Conservation (phyloP, 805 yeast species). For the Ogataea haglerorum region DNA sequence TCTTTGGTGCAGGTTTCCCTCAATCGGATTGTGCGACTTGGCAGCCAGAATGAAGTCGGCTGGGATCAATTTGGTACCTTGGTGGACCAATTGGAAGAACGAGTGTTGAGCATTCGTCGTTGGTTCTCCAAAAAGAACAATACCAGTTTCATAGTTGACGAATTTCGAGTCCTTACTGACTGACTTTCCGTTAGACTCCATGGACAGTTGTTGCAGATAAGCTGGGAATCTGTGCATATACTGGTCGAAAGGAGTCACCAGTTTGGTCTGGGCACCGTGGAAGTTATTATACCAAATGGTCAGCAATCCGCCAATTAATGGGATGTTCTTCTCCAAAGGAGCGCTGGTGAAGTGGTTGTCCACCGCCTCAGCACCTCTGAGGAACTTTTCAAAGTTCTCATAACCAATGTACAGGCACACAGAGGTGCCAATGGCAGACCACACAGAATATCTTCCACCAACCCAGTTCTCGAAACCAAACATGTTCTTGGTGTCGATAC, state of each 20-base stretch:
- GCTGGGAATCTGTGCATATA: constrained; percentile 99
- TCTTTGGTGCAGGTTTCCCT: constrained; percentile 88
- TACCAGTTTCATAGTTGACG: constrained; percentile 93
- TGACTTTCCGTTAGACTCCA: constrained; percentile 99
- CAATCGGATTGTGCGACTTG: constrained; percentile 96
- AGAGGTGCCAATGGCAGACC: constrained; percentile 98
- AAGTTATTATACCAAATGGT: constrained; percentile 99
- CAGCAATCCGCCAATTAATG: constrained; percentile 87
- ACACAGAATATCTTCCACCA: constrained; percentile 99
- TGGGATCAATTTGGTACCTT: constrained; percentile 97
- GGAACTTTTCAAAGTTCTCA: constrained; percentile 87
- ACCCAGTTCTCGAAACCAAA: constrained; percentile 99
- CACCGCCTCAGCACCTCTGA: constrained; percentile 97
- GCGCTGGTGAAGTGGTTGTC: constrained; percentile 85
- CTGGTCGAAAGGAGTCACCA: constrained; percentile 98
- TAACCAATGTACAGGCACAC: constrained; percentile 93
- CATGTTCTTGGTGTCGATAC: constrained; percentile 97
- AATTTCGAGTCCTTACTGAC: constrained; percentile 89
- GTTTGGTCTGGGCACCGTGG: constrained; percentile 96
- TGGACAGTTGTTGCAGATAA: constrained; percentile 94
- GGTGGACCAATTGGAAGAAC: constrained; percentile 98
- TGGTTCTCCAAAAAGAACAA: constrained; percentile 96
- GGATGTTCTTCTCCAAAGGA: constrained; percentile 88
- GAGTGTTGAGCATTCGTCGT: constrained; percentile 99
- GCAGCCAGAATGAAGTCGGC: constrained; percentile 97